Evolutionary conservation across 345 rosid species (phyloP).

Genomic region (Ricinus communis): DNA sequence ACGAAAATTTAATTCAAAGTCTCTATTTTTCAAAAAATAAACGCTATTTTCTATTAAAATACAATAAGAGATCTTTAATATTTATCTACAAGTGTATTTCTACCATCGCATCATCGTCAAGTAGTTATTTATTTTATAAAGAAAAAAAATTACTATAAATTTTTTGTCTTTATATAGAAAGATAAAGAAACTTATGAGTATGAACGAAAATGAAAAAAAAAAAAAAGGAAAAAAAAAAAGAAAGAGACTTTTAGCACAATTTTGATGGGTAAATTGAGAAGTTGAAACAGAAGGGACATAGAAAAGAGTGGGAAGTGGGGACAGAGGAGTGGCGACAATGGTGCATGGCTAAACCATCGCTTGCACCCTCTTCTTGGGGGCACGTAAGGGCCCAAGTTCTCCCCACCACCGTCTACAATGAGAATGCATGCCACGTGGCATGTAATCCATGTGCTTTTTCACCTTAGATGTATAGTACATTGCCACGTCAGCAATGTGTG

Average conservation of each 20-base stretch:
- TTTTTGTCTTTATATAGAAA: no score
- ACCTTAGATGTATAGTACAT: neutral
- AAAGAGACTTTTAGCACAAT: neutral
- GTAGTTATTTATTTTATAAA: no score
- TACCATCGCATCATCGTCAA: no score
- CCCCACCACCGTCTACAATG: constrained; percentile 19
- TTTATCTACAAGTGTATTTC: no score
- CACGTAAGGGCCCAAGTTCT: constrained; percentile 13
- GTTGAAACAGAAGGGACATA: constrained; percentile 20
- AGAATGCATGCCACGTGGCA: constrained; percentile 26
- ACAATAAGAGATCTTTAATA: no score
- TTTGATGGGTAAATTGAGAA: neutral
- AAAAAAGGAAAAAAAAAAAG: no score
- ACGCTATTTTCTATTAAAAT: no score
- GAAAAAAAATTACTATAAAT: no score
- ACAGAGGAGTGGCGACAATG: constrained; percentile 28
- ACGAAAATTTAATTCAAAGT: no score
- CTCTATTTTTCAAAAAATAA: no score
- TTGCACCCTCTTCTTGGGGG: constrained; percentile 20
- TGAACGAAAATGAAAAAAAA: no score
- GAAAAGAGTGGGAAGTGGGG: constrained; percentile 21
- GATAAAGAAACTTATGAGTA: no score
- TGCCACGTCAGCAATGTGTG: constrained; percentile 10
- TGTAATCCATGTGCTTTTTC: constrained; percentile 28
- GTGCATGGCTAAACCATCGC: constrained; percentile 36